Evolutionary conservation across 2,329 filamentous ascomycete species (phyloP).

Genomic region (Zalaria sp.): DNA sequence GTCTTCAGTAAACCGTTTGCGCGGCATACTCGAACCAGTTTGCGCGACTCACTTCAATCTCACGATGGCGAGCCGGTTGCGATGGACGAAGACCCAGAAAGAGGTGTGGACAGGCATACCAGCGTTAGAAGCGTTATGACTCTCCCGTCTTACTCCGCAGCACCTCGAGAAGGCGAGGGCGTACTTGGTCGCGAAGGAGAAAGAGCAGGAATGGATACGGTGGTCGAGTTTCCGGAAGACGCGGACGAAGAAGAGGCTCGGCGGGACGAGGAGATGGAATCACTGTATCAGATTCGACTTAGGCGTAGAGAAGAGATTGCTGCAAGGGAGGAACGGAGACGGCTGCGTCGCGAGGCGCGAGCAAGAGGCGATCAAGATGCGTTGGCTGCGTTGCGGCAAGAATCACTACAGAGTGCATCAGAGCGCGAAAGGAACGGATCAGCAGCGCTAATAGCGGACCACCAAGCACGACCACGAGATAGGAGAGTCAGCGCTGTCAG

Average conservation of each 20-base stretch:
- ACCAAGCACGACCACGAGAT: slow-evolving; percentile 46
- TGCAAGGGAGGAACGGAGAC: slow-evolving; percentile 64
- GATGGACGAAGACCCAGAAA: slow-evolving; percentile 3
- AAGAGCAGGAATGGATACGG: slow-evolving; percentile 77
- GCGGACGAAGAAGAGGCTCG: slow-evolving; percentile 63
- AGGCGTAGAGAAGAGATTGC: slow-evolving; percentile 61
- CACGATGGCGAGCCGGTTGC: slow-evolving; percentile 1
- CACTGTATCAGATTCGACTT: slow-evolving; percentile 75
- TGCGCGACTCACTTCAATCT: slow-evolving; percentile 2
- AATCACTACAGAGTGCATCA: slow-evolving; percentile 39
- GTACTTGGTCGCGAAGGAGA: slow-evolving; percentile 84
- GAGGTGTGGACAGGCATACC: slow-evolving; percentile 60
- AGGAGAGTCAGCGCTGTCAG: slow-evolving; percentile 60
- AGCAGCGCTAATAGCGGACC: slow-evolving; percentile 39
- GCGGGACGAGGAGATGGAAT: slow-evolving; percentile 84
- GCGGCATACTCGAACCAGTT: slow-evolving; percentile 1
- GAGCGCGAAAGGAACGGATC: slow-evolving; percentile 24
- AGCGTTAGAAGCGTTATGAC: slow-evolving; percentile 92
- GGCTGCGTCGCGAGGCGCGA: slow-evolving; percentile 56
- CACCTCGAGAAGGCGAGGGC: slow-evolving; percentile 60
- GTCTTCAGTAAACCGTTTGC: slow-evolving; percentile 1
- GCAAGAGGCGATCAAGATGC: slow-evolving; percentile 54
- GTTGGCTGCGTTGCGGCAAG: slow-evolving; percentile 47
- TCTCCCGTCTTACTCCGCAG: slow-evolving; percentile 67
- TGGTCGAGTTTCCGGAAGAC: slow-evolving; percentile 73